Base-by-base conservation (phyloP, 257 asterid genomes). In the Voacanga thouarsii region DNA sequence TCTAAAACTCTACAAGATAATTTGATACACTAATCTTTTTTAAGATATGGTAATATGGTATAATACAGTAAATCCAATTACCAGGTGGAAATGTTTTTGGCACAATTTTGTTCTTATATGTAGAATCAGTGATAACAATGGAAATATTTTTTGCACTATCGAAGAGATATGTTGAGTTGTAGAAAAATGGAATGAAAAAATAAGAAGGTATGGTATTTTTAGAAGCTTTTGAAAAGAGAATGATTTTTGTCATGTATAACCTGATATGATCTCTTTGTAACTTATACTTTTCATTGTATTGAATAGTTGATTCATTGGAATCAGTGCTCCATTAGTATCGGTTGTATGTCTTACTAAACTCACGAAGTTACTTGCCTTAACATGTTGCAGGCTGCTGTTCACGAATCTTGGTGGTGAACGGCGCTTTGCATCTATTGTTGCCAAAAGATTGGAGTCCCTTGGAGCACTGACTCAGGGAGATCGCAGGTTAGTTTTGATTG, bases 381-480 rank as follows among this genome's bases (percentile, higher is more conserved):
- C 77, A 61, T 78, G 63, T 82, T 69, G 16, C 84, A 96, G 98
- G 88, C 81, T 96, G 82, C 92, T 96, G 75, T 93, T 96, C 85
- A 90, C 99, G 74, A 93, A 93, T 89, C 98, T 96, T 82, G 99
- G 99, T 37, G 99, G 99, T 75, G 99, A 96, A 78, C 93, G 98
- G 50, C 94, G 97, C 77, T 96, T 96, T 89, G 99, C 99, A 63
- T 96, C 99, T 53, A 88, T 96, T 85, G 97, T 96, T 80, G 99
- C 99, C 77, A 96, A 90, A 90, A 89, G 99, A 82, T 91, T 96
- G 81, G 98, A 90, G 85, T 89, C 98, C 80, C 98, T 96, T 78
- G 98, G 99, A 81, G 99, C 99, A 72, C 84, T 96, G 67, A 96
- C 99, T n/a, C 99, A 96, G 80, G 99, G 99, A 70, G 99, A 96